Base-by-base conservation (phyloP, 768 basidiomycete species). In the Termitomyces sp. region DNA sequence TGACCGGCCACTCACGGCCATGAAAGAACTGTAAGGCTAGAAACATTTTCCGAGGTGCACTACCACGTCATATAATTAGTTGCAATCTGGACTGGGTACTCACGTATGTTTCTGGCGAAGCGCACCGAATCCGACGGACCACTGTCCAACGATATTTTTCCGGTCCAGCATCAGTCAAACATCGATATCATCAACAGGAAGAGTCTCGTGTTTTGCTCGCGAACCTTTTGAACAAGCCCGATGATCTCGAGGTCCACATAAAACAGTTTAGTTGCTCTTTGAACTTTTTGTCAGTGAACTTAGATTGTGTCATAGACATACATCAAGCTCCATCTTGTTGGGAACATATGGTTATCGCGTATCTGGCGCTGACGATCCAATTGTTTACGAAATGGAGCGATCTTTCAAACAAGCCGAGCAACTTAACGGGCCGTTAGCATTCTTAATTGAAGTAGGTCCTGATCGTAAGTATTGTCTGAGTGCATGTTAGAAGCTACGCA, bases 1-100 rank as follows among this genome's bases (percentile, higher is more conserved):
- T 16, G 54, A 60, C n/a, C 62, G 66, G 38, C 62, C 62, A 45
- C 46, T 58, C 15, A 59, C 60, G 58, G 58, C 42, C 55, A 60
- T 59, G 56, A 60, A 59, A 50, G 58, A 62, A 50, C 56, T 59
- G 58, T 62, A 47, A 53, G 49, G 27, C 20, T n/a, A 42, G 41
- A 50, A 48, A 25, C 15, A 36, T 39, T 45, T 42, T 38, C 20
- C 11, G 41, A 38, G 32, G 25, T 16, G 12, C 36, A 42, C 32
- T 44, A 5, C 31, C 22, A 25, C 47, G 4, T 31, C 22, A 35
- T 50, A 29, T 36, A 44, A 48, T 13, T 55, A 44, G 54, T 13
- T 55, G 54, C 31, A 33, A 55, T n/a, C 27, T 55, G 22, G 53
- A 54, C 53, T 54, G 53, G 53, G 54, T 56, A 29, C 48, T 56